Base-by-base conservation (phyloP, 2,329 filamentous ascomycete species). In the Colletotrichum sojae region DNA sequence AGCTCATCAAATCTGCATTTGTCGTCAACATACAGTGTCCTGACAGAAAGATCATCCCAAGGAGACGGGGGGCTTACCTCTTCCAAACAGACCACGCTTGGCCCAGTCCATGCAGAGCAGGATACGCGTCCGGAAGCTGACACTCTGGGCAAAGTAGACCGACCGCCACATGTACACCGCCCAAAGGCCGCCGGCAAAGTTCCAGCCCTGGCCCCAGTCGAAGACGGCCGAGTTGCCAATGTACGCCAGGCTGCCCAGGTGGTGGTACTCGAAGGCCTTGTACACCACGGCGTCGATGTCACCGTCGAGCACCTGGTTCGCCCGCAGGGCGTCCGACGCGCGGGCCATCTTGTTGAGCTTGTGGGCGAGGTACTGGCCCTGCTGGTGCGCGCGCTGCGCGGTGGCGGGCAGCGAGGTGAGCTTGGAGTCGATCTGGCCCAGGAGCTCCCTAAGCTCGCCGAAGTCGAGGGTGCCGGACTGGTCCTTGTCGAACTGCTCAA, bases 101-200 rank as follows among this genome's bases (percentile, higher is more conserved):
- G 90, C 91, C 96, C 96, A 99, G 80, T 99, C 96, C 96, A 99
- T 98, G 18, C 94, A 94, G 81, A 99, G 85, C 76, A 99, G 82
- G 72, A 94, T 89, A 71, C 95, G 89, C 27, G 96, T 99, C 73
- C 96, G 86, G 69, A 98, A 87, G 80, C 95, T 98, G 55, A 99
- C 96, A 77, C 94, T 97, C 85, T 99, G 94, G 13, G 96, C 94
- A 83, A 99, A 99, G 82, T 99, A 99, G 15, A 98, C 92, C 72
- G 94, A 95, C 71, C 96, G 86, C 96, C 96, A 99, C 40, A 97
- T 89, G 79, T 99, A 99, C 56, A 98, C 95, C 0, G 95, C 96
- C 86, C 97, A 88, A 53, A 99, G 81, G 0, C 96, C 96, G 58
- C 96, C 96, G 1, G 90, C 90, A 66, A 96, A 82, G 74, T 87